phyloP scores from a whole-genome alignment of 192 early-diverging fungal genomes.

The Umbelopsis sp. region DNA sequence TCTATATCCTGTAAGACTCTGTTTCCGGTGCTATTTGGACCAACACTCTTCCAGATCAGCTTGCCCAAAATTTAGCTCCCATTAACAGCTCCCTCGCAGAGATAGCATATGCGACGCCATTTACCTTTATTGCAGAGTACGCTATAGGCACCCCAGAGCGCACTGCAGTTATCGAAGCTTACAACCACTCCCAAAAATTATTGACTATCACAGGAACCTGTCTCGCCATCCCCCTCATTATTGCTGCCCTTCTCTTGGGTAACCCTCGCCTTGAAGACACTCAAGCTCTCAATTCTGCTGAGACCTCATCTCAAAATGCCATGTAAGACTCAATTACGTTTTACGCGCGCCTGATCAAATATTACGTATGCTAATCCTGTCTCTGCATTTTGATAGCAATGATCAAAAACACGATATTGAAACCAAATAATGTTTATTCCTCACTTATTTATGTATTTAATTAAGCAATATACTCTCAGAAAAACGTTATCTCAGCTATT shows the following conservation, averaged over 20 bases:
- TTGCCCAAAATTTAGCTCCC: not conserved
- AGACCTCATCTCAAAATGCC: not conserved
- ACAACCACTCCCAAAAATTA: not conserved
- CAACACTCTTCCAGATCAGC: constrained; percentile 1
- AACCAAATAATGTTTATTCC: too few relatives aligned
- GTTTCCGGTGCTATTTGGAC: constrained; percentile 15
- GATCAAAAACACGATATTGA: too few relatives aligned
- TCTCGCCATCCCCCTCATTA: constrained; percentile 2
- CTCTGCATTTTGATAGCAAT: too few relatives aligned
- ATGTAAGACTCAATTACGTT: not conserved
- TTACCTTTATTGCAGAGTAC: constrained; percentile 6
- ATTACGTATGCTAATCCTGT: not conserved
- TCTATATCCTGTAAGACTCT: not conserved
- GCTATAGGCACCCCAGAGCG: constrained; percentile 4
- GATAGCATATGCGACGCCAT: not conserved
- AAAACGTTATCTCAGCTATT: too few relatives aligned
- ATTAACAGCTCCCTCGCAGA: not conserved
- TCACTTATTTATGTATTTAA: too few relatives aligned
- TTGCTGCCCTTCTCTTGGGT: not conserved
- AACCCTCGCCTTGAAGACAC: constrained; percentile 15
- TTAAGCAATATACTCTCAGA: too few relatives aligned
- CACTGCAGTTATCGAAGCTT: constrained; percentile 7
- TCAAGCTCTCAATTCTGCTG: not conserved
- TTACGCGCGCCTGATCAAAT: not conserved
- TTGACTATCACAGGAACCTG: constrained; percentile 16